Percentiles rank a stretch among this genome's conserved stretches.
Conservation (phyloP, 2,329 filamentous ascomycete species). For the Pseudonectria buxi region DNA sequence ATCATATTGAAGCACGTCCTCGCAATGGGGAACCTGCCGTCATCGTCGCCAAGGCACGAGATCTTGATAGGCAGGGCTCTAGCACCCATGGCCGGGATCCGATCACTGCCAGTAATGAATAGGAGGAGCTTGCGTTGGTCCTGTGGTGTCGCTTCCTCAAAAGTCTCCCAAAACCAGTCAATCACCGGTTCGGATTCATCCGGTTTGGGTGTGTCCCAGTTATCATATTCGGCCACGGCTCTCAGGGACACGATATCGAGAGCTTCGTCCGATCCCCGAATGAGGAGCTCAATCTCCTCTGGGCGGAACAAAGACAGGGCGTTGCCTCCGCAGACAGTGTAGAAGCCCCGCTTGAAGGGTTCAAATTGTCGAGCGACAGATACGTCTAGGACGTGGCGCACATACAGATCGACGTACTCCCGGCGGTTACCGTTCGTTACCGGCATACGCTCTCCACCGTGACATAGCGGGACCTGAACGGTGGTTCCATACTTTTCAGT, state of each 20-base stretch:
- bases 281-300: conserved; percentile 83
- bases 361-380: conserved; percentile 79
- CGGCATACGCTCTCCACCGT: conserved; percentile 62
- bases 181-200: conserved; percentile 60
- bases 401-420: conserved; percentile 82
- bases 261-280: conserved; percentile 76
- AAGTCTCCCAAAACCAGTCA: conserved; percentile 84
- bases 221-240: conserved; percentile 74
- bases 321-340: conserved; percentile 83
- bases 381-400: conserved; percentile 71
- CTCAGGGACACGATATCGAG: conserved; percentile 71
- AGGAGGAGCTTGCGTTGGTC: conserved; percentile 73
- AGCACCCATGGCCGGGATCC: conserved; percentile 82
- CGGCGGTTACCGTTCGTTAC: conserved; percentile 80
- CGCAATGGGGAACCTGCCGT: conserved; percentile 71
- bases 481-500: conserved; percentile 69
- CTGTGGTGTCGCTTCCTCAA: conserved; percentile 55
- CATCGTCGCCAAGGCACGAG: conserved; percentile 67
- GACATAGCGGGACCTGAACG: conserved; percentile 62
- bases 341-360: conserved; percentile 90
- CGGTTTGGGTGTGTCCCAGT: conserved; percentile 58
- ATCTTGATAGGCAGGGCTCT: conserved; percentile 72
- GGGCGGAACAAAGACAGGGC: conserved; percentile 80
- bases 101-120: conserved; percentile 86
- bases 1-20: conserved; percentile 88